Evolutionary conservation across 495 filamentous ascomycete species (phyloP), one percentile per base, ranked within the genome.

Genomic region (Venustampulla echinocandica): DNA sequence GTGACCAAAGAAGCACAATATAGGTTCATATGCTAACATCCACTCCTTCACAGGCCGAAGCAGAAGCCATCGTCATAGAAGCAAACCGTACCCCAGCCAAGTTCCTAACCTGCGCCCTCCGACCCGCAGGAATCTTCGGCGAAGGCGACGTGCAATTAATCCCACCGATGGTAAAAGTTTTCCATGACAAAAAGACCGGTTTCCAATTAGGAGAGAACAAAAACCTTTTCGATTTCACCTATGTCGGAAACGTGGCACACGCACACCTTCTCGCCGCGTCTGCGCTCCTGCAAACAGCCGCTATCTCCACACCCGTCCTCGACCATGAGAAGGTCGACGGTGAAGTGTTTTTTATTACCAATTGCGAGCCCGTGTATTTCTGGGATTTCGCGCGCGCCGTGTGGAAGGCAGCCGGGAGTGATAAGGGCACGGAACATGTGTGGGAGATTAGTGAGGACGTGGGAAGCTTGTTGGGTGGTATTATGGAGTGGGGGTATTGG

Each of bases 311-410:
- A 32, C 67, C 68, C 11, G 79, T 82, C 9, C 70, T 90, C 19
- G 80, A 85, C 61, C 66, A 81, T 58, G 87, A 93, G 65, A 73
- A 71, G 21, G 86, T 95, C 10, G 92, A 96, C 59, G 92, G 92
- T 30, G 89, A 97, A 63, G 84, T 84, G 18, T 98, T 97, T 76
- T 77, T 95, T 62, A 82, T 98, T 64, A 97, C 92, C 49, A 97
- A 98, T 63, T 90, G 85, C 58, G 70, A 74, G 44, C 92, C 92
- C 0, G 71, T 94, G 18, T 95, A 94, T 60, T 98, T 98, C 73
- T 98, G 90, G 90, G 93, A 98, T 60, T 84, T 90, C 56, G 75
- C 80, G 27, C 81, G 86, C 30, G 73, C 77, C 30, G 74, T 90
- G 23, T 97, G 89, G 88, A 74, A 70, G 4, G 69, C 79, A n/a